Conservation (phyloP, 2,329 filamentous ascomycete species). For the Neoarthrinium moseri region DNA sequence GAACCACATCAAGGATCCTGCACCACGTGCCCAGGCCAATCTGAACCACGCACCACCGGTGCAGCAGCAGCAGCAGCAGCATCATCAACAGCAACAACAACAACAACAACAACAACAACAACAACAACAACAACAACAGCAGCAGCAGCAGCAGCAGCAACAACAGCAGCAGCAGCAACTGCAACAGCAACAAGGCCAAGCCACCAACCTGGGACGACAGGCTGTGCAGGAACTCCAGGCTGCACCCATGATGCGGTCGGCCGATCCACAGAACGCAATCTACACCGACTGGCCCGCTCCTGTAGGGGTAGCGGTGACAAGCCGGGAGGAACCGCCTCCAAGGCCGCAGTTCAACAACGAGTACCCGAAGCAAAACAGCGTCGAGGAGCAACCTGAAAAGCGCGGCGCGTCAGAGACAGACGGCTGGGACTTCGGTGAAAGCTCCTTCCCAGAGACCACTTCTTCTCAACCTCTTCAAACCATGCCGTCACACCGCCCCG, state of each 20-base stretch:
- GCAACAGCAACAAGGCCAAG: neutral
- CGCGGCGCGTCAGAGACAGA: slow-evolving; percentile 57
- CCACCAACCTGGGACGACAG: slow-evolving; percentile 25
- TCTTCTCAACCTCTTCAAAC: slow-evolving; percentile 43
- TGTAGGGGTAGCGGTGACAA: slow-evolving; percentile 18
- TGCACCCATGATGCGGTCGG: slow-evolving; percentile 52
- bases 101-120: too few species aligned
- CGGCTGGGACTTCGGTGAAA: slow-evolving; percentile 92
- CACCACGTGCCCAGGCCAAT: slow-evolving; percentile 50
- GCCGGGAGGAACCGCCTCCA: slow-evolving; percentile 22
- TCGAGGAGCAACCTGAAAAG: slow-evolving; percentile 47
- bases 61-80: slow-evolving; percentile 34
- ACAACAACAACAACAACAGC: slow-evolving; percentile 49
- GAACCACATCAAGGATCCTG: slow-evolving; percentile 57
- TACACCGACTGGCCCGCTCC: slow-evolving; percentile 33
- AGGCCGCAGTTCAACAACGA: slow-evolving; percentile 39
- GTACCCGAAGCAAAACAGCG: slow-evolving; percentile 36
- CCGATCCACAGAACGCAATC: slow-evolving; percentile 44
- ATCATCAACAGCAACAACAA: too few species aligned
- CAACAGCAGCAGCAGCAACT: neutral
- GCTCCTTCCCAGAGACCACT: slow-evolving; percentile 58
- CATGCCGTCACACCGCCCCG: slow-evolving; percentile 63
- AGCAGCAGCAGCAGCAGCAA: slow-evolving; percentile 34
- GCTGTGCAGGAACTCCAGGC: slow-evolving; percentile 40
- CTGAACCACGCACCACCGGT: slow-evolving; percentile 58